Percentiles rank a stretch among this genome's conserved stretches.
These are phyloP conservation scores for Rhododendron henanense DNA, from an alignment of 148 eudicot species.

Conservation along the genomic window DNA sequence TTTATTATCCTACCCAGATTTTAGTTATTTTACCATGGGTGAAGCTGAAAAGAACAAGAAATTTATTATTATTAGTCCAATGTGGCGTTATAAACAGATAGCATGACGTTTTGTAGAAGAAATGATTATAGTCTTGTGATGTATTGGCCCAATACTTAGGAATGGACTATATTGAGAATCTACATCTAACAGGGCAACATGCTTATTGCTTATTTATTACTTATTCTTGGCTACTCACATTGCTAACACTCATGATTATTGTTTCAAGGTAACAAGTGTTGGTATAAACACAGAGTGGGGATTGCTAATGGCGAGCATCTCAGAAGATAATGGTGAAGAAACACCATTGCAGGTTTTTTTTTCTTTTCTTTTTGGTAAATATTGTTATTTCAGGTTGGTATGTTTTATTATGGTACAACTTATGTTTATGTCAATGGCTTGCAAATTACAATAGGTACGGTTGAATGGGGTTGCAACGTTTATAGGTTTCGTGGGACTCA, in stretches of 20 bases:
- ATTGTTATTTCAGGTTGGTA: conserved; percentile 50
- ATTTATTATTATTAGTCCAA: background rate
- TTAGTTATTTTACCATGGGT: background rate
- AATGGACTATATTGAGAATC: background rate
- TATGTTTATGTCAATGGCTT: background rate
- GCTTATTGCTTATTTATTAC: background rate
- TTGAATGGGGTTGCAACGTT: conserved; percentile 93
- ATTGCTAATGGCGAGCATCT: conserved; percentile 93
- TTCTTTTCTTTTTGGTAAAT: background rate
- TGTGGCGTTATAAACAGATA: background rate
- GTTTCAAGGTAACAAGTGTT: conserved; percentile 76
- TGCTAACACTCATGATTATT: background rate
- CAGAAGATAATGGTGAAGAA: conserved; percentile 99
- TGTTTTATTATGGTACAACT: background rate
- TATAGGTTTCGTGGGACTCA: conserved; percentile 78
- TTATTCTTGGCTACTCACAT: background rate
- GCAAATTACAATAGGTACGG: conserved; percentile 52
- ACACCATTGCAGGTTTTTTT: conserved; percentile 78
- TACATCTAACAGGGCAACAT: background rate
- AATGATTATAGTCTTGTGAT: background rate
- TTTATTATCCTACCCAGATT: background rate
- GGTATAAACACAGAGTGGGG: conserved; percentile 46
- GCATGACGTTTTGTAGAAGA: background rate
- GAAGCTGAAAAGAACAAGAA: background rate
- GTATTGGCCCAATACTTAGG: background rate